These are phyloP conservation scores for Colletotrichum noveboracense DNA, from an alignment of 2,329 filamentous ascomycete species.

Conservation along the genomic window DNA sequence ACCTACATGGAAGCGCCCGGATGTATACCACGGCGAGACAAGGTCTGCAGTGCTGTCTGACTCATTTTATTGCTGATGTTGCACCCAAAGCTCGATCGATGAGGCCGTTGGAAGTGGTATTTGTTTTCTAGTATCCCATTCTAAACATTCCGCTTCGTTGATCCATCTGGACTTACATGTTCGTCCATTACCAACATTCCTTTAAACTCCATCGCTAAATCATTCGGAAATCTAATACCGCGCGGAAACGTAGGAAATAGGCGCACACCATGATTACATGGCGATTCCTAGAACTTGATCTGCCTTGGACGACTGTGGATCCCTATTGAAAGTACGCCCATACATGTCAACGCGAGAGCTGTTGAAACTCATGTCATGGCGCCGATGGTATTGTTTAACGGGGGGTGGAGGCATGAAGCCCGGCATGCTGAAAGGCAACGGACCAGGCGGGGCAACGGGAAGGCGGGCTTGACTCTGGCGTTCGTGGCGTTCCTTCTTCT, in stretches of 20 bases:
- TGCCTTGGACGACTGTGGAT: not conserved
- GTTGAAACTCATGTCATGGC: not conserved
- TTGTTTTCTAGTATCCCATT: not conserved
- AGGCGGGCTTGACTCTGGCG: not conserved
- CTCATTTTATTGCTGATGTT: not conserved
- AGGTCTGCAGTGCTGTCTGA: not conserved
- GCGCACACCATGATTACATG: not conserved
- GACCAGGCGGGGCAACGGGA: not conserved
- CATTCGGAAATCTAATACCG: not conserved
- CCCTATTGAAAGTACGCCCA: not conserved
- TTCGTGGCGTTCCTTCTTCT: not conserved
- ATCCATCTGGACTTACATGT: not conserved
- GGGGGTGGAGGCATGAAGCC: not conserved
- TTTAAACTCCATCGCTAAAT: not conserved
- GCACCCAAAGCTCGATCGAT: not conserved
- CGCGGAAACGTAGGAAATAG: not conserved
- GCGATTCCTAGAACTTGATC: conserved; percentile 15
- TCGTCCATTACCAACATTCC: not conserved
- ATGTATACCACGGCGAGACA: not conserved
- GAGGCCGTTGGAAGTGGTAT: not conserved
- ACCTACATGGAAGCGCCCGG: not conserved
- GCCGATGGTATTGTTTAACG: not conserved
- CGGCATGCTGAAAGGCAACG: not conserved
- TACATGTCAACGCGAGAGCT: not conserved
- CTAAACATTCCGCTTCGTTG: not conserved